phyloP scores from a whole-genome alignment of 495 filamentous ascomycete species.

The Zalerion maritima region DNA sequence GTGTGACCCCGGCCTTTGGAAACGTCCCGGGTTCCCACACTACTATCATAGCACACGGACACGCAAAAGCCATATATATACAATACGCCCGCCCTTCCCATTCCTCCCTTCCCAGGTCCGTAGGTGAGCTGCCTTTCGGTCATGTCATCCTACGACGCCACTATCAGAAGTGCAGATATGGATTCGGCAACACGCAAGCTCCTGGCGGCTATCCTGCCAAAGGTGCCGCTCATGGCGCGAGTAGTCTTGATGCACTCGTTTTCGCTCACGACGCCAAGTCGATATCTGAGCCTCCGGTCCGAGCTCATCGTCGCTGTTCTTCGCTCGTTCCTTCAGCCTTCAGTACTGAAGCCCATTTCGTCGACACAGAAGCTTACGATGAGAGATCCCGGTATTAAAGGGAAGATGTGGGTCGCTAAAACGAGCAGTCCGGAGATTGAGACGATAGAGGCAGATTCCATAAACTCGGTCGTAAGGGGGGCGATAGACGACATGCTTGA shows the following conservation, averaged over 20 bases:
- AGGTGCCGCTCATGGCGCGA: conserved; percentile 52
- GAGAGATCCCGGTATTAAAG: conserved; percentile 56
- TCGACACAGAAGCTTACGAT: conserved; percentile 47
- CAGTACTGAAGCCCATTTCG: conserved; percentile 33
- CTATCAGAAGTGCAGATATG: too few species aligned
- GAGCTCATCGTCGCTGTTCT: conserved; percentile 57
- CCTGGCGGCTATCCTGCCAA: conserved; percentile 34
- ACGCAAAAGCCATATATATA: too few species aligned
- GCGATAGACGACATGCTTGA: conserved; percentile 51
- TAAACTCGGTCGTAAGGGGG: conserved; percentile 41
- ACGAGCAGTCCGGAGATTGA: conserved; percentile 36
- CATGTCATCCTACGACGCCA: too few species aligned
- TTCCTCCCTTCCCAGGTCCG: too few species aligned
- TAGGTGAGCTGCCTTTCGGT: too few species aligned
- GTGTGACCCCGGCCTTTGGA: too few species aligned
- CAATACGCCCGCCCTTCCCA: too few species aligned
- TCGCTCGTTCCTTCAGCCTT: conserved; percentile 36
- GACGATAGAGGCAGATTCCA: conserved; percentile 32
- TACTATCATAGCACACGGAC: too few species aligned
- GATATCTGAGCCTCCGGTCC: conserved; percentile 68
- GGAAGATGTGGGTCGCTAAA: conserved; percentile 66
- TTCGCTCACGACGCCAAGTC: conserved; percentile 45
- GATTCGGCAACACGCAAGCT: conserved; percentile 20
- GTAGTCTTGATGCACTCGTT: conserved; percentile 54
- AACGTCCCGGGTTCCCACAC: too few species aligned